phyloP scores from a whole-genome alignment of 1,284 basidiomycete genomes.

The Cutaneotrichosporon mucoides region DNA sequence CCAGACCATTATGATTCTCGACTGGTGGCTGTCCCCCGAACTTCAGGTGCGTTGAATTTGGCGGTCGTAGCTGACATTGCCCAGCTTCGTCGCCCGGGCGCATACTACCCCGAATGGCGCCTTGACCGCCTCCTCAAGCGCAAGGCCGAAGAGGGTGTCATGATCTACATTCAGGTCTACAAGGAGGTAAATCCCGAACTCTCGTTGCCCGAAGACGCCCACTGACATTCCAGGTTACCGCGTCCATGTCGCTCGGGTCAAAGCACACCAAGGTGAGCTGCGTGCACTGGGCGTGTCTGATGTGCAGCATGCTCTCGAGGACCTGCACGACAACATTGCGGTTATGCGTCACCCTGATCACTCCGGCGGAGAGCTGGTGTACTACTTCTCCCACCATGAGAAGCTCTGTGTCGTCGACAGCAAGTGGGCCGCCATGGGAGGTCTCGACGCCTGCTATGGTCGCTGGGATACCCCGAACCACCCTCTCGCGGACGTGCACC shows the following conservation, averaged over 20 bases:
- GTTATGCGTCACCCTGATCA: conserved; percentile 87
- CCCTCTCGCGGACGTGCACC: conserved; percentile 84
- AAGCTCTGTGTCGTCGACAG: conserved; percentile 92
- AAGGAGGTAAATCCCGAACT: conserved; percentile 60
- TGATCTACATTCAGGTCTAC: conserved; percentile 81
- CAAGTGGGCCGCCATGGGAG: conserved; percentile 97
- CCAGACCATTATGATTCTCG: conserved; percentile 65
- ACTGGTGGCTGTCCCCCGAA: conserved; percentile 85
- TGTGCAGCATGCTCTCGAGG: conserved; percentile 65
- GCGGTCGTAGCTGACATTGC: conserved; percentile 6
- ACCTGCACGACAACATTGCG: conserved; percentile 77
- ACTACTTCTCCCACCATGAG: conserved; percentile 52
- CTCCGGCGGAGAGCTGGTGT: conserved; percentile 59
- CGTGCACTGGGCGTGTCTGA: conserved; percentile 1
- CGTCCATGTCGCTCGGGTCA: conserved; percentile 82
- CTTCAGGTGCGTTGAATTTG: conserved; percentile 55
- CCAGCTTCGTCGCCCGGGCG: conserved; percentile 75
- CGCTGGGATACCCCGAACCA: conserved; percentile 83
- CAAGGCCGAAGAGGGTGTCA: conserved; percentile 86
- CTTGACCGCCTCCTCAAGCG: conserved; percentile 76
- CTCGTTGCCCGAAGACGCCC: too few species aligned
- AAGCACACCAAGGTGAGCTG: conserved; percentile 69
- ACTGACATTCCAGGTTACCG: conserved; percentile 59
- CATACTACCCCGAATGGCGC: conserved; percentile 74
- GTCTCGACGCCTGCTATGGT: conserved; percentile 78